Conservation (phyloP, 1,139 yeast species). For the Geotrichum restrictum region DNA sequence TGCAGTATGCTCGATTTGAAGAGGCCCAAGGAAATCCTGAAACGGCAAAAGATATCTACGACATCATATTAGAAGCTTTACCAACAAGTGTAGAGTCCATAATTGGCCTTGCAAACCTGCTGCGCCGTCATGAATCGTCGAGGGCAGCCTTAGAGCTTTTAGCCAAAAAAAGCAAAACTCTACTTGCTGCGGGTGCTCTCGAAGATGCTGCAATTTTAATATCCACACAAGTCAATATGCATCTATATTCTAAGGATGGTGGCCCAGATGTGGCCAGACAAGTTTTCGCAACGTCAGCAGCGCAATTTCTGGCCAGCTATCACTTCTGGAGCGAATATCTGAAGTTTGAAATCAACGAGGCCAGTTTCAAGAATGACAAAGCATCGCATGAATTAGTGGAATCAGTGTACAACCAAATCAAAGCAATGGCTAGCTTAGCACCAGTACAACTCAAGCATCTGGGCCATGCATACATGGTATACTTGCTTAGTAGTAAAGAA, state of each 20-base stretch:
- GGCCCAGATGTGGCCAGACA: slow-evolving; percentile 28
- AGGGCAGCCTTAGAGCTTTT: slow-evolving; percentile 26
- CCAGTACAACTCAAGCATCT: slow-evolving; percentile 33
- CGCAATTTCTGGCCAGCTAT: slow-evolving; percentile 28
- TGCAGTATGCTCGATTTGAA: slow-evolving; percentile 35
- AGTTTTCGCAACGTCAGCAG: slow-evolving; percentile 26
- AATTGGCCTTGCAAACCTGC: slow-evolving; percentile 20
- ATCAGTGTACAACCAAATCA: slow-evolving; percentile 17
- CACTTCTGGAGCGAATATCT: slow-evolving; percentile 38
- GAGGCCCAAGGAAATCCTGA: slow-evolving; percentile 33
- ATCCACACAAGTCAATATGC: slow-evolving; percentile 19
- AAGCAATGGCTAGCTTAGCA: slow-evolving; percentile 25
- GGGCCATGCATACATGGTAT: slow-evolving; percentile 36
- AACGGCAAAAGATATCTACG: slow-evolving; percentile 32
- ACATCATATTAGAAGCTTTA: slow-evolving; percentile 30
- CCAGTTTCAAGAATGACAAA: slow-evolving; percentile 3
- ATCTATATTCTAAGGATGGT: slow-evolving; percentile 25
- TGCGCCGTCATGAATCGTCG: slow-evolving; percentile 22
- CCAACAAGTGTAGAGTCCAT: slow-evolving; percentile 36
- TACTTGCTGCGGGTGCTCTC: neutral
- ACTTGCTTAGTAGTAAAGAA: slow-evolving; percentile 26
- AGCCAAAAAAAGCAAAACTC: slow-evolving; percentile 12
- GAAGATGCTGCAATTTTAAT: slow-evolving; percentile 21
- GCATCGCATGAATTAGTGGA: slow-evolving; percentile 12
- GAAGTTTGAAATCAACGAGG: slow-evolving; percentile 32